A percentile compares a stretch with the other conserved stretches of the same genome.
These are phyloP conservation scores for Umbelopsis isabellina DNA, from an alignment of 192 early-diverging fungal genomes.

Conservation along the genomic window DNA sequence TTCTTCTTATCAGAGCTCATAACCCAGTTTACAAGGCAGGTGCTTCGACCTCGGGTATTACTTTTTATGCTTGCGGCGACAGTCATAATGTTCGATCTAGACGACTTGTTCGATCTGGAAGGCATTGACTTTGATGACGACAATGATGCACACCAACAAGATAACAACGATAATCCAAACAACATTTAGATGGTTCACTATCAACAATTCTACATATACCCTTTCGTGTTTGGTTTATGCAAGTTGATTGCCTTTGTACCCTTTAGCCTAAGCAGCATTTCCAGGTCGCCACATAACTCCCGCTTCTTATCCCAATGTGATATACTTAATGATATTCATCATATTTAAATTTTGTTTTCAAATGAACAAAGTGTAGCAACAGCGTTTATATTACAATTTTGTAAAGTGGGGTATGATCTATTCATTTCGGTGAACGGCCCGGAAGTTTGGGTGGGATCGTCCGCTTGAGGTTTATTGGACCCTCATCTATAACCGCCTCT, in stretches of 20 bases:
- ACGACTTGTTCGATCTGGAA: conserved; percentile 37
- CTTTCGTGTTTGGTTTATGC: no score
- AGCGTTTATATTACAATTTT: no score
- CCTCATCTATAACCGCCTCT: conserved; percentile 6
- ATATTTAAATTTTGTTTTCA: no score
- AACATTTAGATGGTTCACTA: background rate
- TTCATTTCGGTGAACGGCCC: no score
- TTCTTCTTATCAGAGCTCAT: conserved; percentile 29
- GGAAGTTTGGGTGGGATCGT: background rate
- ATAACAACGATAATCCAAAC: background rate
- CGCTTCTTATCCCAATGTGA: no score
- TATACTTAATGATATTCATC: no score
- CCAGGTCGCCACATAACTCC: no score
- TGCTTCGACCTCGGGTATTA: conserved; percentile 30
- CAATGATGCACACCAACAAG: conserved; percentile 16
- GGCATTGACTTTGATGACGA: conserved; percentile 29
- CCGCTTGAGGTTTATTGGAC: background rate
- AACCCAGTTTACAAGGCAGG: conserved; percentile 33
- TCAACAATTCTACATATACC: background rate
- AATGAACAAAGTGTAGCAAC: no score
- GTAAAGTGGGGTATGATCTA: no score
- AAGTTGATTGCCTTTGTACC: no score
- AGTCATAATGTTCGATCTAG: conserved; percentile 37
- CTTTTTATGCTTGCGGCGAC: conserved; percentile 32
- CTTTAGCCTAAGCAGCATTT: no score